phyloP scores from a whole-genome alignment of 768 basidiomycete genomes.

The Leccinum arenicola region DNA sequence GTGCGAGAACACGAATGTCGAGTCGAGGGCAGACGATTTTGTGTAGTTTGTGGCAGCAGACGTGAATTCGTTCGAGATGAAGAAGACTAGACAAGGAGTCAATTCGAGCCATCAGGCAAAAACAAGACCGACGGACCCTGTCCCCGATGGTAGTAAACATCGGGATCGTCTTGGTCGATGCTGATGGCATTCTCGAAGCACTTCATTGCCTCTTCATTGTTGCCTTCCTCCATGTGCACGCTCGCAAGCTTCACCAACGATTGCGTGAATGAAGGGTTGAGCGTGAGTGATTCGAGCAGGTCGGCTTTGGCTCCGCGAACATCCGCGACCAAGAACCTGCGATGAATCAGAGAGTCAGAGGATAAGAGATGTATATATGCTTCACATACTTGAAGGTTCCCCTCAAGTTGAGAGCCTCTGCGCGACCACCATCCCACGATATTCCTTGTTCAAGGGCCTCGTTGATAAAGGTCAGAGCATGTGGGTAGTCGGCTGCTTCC shows the following conservation, averaged over 20 bases:
- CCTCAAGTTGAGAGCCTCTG: constrained; percentile 87
- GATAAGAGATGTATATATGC: neutral
- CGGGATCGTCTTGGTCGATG: constrained; percentile 81
- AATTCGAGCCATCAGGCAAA: neutral
- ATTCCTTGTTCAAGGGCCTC: constrained; percentile 88
- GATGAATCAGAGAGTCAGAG: neutral
- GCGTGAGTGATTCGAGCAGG: constrained; percentile 68
- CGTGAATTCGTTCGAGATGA: constrained; percentile 89
- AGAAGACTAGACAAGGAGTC: constrained; percentile 58
- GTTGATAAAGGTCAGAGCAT: constrained; percentile 74
- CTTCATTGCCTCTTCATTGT: constrained; percentile 77
- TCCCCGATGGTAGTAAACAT: constrained; percentile 98
- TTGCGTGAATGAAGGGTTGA: constrained; percentile 74
- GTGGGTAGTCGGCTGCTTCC: constrained; percentile 78
- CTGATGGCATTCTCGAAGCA: constrained; percentile 89
- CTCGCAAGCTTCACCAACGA: constrained; percentile 95
- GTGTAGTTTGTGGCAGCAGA: constrained; percentile 89
- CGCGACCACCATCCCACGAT: constrained; percentile 68
- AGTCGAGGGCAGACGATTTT: constrained; percentile 84
- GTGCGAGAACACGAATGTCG: constrained; percentile 91
- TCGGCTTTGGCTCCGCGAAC: constrained; percentile 80
- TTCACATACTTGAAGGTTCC: constrained; percentile 88
- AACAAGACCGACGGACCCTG: constrained; percentile 55
- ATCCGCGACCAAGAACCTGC: constrained; percentile 86
- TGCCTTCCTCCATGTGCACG: constrained; percentile 94